Evolutionary conservation across 208 protist genomes (phyloP).

Genomic region (Acanthamoeba lenticulata): DNA sequence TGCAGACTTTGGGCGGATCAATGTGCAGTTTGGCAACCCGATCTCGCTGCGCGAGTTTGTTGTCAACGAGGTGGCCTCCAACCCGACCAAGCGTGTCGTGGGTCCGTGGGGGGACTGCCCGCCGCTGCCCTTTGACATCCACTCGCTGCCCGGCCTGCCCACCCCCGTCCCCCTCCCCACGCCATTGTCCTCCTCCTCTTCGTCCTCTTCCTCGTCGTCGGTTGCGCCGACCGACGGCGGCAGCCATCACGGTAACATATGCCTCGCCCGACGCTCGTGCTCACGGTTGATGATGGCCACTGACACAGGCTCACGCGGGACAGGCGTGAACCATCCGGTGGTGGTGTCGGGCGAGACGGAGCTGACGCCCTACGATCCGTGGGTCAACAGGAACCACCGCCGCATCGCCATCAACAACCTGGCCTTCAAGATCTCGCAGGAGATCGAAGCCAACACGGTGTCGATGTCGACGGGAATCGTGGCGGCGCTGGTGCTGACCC

Average conservation of each 20-base stretch:
- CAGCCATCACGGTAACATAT: background rate
- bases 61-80: conserved; percentile 5
- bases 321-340: too few relatives aligned
- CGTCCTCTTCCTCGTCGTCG: background rate
- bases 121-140: background rate
- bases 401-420: conserved; percentile 67
- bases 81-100: background rate
- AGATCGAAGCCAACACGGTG: conserved; percentile 53
- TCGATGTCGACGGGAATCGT: conserved; percentile 68
- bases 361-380: conserved; percentile 67
- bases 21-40: conserved; percentile 65
- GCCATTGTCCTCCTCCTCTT: background rate
- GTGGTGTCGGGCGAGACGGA: too few relatives aligned
- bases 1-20: conserved; percentile 62
- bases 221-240: background rate
- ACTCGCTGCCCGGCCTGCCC: background rate
- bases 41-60: conserved; percentile 47
- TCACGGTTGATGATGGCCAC: too few relatives aligned
- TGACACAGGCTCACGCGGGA: too few relatives aligned
- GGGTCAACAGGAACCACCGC: conserved; percentile 62
- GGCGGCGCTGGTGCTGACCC: conserved; percentile 48
- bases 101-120: background rate
- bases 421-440: conserved; percentile 69
- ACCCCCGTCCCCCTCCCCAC: too few relatives aligned
- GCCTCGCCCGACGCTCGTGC: background rate